Percentiles rank a stretch among this genome's conserved stretches.
phyloP scores from a whole-genome alignment of 495 filamentous ascomycete genomes.

The Paragyromitra xinjiangensis region DNA sequence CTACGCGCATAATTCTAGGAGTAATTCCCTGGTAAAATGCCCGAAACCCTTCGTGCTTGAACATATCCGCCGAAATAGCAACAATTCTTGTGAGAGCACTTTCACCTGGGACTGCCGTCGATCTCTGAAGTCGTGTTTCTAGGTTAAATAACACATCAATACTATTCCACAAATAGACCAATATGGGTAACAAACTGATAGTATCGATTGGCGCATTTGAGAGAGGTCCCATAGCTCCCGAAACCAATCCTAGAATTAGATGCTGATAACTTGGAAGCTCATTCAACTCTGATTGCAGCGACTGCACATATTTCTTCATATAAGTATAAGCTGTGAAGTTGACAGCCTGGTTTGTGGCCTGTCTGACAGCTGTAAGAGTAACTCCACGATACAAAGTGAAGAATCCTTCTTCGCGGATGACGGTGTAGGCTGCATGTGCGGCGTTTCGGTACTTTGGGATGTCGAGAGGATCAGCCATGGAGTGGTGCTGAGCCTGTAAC shows the following conservation, averaged over 20 bases:
- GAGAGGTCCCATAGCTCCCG: slow-evolving; percentile 92
- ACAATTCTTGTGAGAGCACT: slow-evolving; percentile 79
- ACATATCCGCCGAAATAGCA: slow-evolving; percentile 87
- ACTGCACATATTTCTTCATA: slow-evolving; percentile 80
- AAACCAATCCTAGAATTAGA: slow-evolving; percentile 86
- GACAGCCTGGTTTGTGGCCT: slow-evolving; percentile 96
- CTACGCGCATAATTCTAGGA: slow-evolving; percentile 94
- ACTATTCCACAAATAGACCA: not conserved
- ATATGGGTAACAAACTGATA: slow-evolving; percentile 66
- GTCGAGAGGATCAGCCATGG: slow-evolving; percentile 59
- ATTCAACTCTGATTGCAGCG: slow-evolving; percentile 69
- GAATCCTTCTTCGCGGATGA: slow-evolving; percentile 88
- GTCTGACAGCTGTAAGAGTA: slow-evolving; percentile 87
- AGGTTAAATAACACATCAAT: not conserved
- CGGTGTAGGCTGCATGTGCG: slow-evolving; percentile 92
- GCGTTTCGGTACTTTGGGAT: slow-evolving; percentile 82
- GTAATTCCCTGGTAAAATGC: slow-evolving; percentile 99
- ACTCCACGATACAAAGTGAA: slow-evolving; percentile 91
- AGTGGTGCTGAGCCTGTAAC: slow-evolving; percentile 96
- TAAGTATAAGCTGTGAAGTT: slow-evolving; percentile 99
- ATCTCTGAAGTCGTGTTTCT: slow-evolving; percentile 91
- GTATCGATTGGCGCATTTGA: slow-evolving; percentile 98
- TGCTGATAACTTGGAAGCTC: slow-evolving; percentile 87
- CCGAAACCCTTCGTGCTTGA: slow-evolving; percentile 89
- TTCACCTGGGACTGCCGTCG: slow-evolving; percentile 80